phyloP scores from a whole-genome alignment of 192 early-diverging fungal species.

The Coemansia sp. region DNA sequence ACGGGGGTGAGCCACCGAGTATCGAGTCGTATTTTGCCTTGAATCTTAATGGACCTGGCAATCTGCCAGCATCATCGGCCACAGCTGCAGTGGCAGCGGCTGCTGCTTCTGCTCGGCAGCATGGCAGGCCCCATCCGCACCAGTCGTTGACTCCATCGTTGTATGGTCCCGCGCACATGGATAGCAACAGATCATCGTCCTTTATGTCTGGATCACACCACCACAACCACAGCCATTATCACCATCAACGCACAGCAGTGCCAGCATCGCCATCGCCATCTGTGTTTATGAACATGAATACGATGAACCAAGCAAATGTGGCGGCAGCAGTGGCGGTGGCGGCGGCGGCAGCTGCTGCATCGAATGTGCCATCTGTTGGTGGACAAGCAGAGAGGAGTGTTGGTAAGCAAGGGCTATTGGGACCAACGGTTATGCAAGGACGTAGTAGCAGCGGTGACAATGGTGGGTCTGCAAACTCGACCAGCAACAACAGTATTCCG shows the following conservation, averaged over 20 bases:
- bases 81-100: too few species aligned
- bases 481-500: constrained; percentile 8
- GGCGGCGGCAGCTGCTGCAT: neutral
- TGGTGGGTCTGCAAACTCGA: too few species aligned
- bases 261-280: constrained; percentile 6
- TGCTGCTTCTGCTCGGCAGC: constrained; percentile 3
- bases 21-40: constrained; percentile 47
- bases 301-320: constrained; percentile 17
- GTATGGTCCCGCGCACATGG: constrained; percentile 3
- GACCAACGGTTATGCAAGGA: too few species aligned
- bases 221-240: neutral
- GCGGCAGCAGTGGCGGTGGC: neutral
- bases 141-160: constrained; percentile 17
- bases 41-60: constrained; percentile 1
- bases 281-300: constrained; percentile 19
- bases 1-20: constrained; percentile 38
- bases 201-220: too few species aligned
- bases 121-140: constrained; percentile 6
- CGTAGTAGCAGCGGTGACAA: too few species aligned
- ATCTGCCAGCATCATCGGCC: too few species aligned
- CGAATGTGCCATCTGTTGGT: neutral
- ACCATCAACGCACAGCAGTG: neutral
- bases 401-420: neutral
- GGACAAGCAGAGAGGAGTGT: neutral
- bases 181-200: neutral